Conservation (phyloP, 2,329 filamentous ascomycete species). For the Cercospora brassicicola region DNA sequence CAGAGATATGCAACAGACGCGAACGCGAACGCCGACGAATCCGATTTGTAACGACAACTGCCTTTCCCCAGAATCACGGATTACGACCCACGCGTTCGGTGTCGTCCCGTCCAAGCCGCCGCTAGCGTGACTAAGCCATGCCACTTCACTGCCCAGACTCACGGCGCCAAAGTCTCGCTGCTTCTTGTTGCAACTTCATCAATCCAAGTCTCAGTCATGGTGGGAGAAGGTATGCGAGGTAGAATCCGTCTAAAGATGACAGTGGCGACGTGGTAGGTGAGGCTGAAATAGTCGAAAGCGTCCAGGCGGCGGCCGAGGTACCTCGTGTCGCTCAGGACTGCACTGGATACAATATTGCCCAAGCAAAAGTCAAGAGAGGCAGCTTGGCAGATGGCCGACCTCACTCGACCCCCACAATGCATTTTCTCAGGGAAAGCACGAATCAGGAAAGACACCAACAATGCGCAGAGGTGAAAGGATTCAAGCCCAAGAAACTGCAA, state of each 20-base stretch:
- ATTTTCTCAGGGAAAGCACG: neutral
- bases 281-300: no score
- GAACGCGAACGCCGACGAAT: neutral
- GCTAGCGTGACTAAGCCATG: neutral
- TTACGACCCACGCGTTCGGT: neutral
- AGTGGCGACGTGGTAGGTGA: no score
- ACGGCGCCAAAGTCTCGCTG: neutral
- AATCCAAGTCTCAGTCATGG: rapidly evolving
- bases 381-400: neutral
- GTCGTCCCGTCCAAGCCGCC: neutral
- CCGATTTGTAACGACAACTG: neutral
- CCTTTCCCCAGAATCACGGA: neutral
- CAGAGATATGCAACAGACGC: neutral
- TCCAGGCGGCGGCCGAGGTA: neutral
- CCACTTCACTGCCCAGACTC: neutral
- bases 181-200: neutral
- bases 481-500: neutral
- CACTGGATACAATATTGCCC: neutral
- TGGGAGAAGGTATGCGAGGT: neutral
- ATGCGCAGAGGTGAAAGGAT: no score
- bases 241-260: no score
- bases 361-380: neutral
- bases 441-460: neutral
- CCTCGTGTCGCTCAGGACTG: neutral
- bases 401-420: neutral